Conservation (phyloP, 2,329 filamentous ascomycete species). For the Microcyclospora tardicrescens region DNA sequence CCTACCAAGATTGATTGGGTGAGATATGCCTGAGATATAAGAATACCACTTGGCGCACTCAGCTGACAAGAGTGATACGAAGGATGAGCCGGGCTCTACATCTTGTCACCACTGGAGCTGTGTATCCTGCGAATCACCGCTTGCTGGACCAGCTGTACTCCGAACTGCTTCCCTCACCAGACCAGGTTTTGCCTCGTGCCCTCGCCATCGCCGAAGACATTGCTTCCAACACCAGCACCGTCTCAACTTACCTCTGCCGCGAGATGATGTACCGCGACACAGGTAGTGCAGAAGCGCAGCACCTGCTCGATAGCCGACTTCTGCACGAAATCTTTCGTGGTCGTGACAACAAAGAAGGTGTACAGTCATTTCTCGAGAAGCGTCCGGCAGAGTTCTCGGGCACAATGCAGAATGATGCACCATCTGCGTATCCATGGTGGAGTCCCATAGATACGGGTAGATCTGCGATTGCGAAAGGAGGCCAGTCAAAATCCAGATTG, state of each 20-base stretch:
- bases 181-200: constrained; percentile 50
- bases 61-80: not conserved
- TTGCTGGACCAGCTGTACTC: constrained; percentile 52
- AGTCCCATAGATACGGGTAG: constrained; percentile 37
- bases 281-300: constrained; percentile 52
- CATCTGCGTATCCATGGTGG: constrained; percentile 57
- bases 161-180: constrained; percentile 45
- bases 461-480: constrained; percentile 23
- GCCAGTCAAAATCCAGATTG: constrained; percentile 17
- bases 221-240: constrained; percentile 50
- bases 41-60: not conserved
- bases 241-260: constrained; percentile 54
- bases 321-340: constrained; percentile 47
- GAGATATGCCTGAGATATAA: constrained; percentile 3
- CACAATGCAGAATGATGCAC: constrained; percentile 47
- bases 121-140: constrained; percentile 36
- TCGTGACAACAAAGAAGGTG: constrained; percentile 54
- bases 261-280: constrained; percentile 55
- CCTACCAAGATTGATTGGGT: constrained; percentile 56
- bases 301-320: constrained; percentile 55
- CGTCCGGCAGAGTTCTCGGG: constrained; percentile 48
- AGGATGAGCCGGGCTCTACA: constrained; percentile 46
- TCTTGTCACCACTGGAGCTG: constrained; percentile 53
- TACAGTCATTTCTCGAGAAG: constrained; percentile 58
- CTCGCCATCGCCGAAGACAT: constrained; percentile 55